Percentiles rank a stretch among this genome's conserved stretches.
Conservation (phyloP, 805 yeast genomes). For the Maudiozyma turicensis region DNA sequence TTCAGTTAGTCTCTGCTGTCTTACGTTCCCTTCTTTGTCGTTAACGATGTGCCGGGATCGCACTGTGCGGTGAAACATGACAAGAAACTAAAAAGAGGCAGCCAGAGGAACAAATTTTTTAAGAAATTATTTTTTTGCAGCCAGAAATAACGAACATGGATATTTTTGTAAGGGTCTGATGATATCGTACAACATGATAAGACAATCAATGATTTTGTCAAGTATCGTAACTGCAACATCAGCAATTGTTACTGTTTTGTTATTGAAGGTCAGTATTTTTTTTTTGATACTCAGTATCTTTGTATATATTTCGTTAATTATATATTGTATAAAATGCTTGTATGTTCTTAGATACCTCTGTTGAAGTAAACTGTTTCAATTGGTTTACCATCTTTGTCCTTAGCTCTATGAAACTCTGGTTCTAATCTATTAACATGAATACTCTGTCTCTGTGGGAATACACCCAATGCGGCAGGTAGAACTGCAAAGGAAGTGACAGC, state of each 20-base stretch:
- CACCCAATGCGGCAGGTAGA: constrained; percentile 89
- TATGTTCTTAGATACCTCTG: constrained; percentile 64
- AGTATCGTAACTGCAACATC: neutral
- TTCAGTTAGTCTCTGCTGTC: neutral
- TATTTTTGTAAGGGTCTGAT: neutral
- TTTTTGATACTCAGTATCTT: neutral
- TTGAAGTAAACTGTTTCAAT: constrained; percentile 69
- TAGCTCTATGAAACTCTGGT: constrained; percentile 47
- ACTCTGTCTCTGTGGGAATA: constrained; percentile 82
- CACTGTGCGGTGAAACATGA: no score
- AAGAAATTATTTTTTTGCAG: neutral
- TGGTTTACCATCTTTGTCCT: constrained; percentile 49
- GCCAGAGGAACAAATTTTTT: neutral
- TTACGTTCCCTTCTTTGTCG: neutral
- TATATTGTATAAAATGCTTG: neutral
- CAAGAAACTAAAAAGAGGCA: neutral
- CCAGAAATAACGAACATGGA: neutral
- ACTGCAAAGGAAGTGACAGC: constrained; percentile 77
- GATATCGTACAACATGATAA: no score
- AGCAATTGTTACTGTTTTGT: neutral
- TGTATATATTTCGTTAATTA: neutral
- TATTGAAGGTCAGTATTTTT: no score
- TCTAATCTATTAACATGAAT: constrained; percentile 57
- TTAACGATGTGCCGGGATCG: neutral
- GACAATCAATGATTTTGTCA: no score